phyloP scores from a whole-genome alignment of 2,329 filamentous ascomycete species.

The Macroventuria anomochaeta region DNA sequence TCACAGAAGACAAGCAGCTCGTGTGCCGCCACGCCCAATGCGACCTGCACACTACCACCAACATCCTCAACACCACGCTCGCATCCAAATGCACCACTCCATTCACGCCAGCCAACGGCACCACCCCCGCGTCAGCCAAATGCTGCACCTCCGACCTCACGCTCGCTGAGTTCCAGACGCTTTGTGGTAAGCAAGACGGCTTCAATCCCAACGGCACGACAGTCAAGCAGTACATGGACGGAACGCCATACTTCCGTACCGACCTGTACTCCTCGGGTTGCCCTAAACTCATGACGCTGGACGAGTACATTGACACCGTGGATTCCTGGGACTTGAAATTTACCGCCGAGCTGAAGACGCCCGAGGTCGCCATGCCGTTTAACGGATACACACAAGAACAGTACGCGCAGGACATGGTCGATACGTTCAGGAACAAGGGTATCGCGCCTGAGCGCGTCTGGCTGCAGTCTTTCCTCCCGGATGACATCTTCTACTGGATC shows the following conservation, averaged over 20 bases:
- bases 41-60: slow-evolving; percentile 49
- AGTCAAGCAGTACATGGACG: slow-evolving; percentile 62
- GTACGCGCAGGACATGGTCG: slow-evolving; percentile 68
- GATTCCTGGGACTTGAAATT: slow-evolving; percentile 64
- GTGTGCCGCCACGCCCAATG: slow-evolving; percentile 49
- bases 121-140: slow-evolving; percentile 62
- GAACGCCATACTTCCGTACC: slow-evolving; percentile 68
- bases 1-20: slow-evolving; percentile 48
- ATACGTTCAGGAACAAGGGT: slow-evolving; percentile 48
- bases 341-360: slow-evolving; percentile 63
- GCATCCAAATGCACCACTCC: slow-evolving; percentile 47
- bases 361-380: slow-evolving; percentile 73
- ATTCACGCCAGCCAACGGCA: slow-evolving; percentile 42
- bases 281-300: slow-evolving; percentile 65
- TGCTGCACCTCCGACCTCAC: slow-evolving; percentile 78
- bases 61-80: slow-evolving; percentile 47
- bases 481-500: slow-evolving; percentile 72
- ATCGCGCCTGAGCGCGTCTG: slow-evolving; percentile 52
- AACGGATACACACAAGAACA: slow-evolving; percentile 68
- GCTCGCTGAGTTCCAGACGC: slow-evolving; percentile 68
- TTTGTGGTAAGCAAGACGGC: slow-evolving; percentile 69
- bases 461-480: slow-evolving; percentile 70
- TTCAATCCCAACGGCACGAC: slow-evolving; percentile 70
- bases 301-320: slow-evolving; percentile 67
- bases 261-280: slow-evolving; percentile 68